A percentile compares a stretch with the other conserved stretches of the same genome.
phyloP scores from a whole-genome alignment of 2,329 filamentous ascomycete genomes.

The Lasiodiplodia sp. region DNA sequence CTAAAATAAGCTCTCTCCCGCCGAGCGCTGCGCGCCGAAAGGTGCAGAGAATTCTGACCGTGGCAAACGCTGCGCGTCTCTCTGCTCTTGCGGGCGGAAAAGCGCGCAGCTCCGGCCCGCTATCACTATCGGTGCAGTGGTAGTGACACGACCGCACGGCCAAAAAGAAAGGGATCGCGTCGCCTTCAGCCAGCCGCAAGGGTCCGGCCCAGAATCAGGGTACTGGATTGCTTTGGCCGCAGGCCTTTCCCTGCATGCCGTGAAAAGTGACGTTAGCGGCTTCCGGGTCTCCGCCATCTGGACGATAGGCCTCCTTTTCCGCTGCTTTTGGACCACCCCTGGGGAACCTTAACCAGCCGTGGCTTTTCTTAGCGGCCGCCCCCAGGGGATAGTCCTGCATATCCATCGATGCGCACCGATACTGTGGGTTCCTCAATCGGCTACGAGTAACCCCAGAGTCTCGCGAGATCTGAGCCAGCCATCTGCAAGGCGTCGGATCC shows the following conservation, averaged over 20 bases:
- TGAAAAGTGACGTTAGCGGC: constrained; percentile 16
- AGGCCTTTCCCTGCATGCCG: constrained; percentile 12
- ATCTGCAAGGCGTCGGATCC: constrained; percentile 8
- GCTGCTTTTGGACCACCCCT: neutral
- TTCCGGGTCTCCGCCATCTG: constrained; percentile 18
- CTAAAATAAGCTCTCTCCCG: constrained; percentile 21
- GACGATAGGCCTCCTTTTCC: constrained; percentile 3
- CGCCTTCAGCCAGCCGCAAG: constrained; percentile 18
- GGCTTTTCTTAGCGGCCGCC: constrained; percentile 18
- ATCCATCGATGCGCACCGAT: constrained; percentile 3
- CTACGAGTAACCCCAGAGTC: constrained; percentile 10
- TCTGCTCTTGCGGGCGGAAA: constrained; percentile 7
- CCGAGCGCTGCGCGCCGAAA: neutral
- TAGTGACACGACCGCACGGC: neutral
- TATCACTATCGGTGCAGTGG: neutral
- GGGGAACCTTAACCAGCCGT: constrained; percentile 19
- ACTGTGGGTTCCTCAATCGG: neutral
- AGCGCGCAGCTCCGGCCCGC: neutral
- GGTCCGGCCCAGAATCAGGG: constrained; percentile 24
- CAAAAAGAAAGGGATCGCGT: neutral
- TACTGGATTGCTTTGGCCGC: constrained; percentile 6
- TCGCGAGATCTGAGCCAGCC: constrained; percentile 4
- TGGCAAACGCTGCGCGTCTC: neutral
- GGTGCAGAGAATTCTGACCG: neutral
- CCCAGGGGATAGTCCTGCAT: neutral